Base-by-base conservation (phyloP, 495 filamentous ascomycete genomes). In the Cercophora sp. region DNA sequence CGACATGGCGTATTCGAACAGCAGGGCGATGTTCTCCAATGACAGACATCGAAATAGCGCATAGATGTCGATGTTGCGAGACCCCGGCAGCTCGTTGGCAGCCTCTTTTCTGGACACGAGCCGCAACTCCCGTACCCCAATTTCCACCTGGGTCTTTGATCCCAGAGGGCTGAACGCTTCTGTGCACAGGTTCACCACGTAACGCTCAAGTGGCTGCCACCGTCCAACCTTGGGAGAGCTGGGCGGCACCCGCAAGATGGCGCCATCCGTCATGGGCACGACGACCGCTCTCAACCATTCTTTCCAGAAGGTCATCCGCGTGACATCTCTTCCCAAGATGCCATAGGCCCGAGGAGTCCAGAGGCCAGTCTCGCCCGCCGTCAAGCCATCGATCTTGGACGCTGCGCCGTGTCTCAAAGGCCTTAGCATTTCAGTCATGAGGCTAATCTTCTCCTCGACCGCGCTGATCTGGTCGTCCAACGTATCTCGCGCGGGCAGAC, bases 331-430 rank as follows among this genome's bases (percentile, higher is more conserved):
- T 27, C 93, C 93, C 51, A 98, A 79, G 48, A 98, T 86, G 45
- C 93, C 93, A 64, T 92, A 98, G 5, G 92, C 88, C 52, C 93
- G 81, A 48, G 93, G 93, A 39, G 91, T 91, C 93, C 93, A 98
- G 49, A 98, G 85, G 5, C 93, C 93, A 32, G 91, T 96, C 60
- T 96, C 93, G 15, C 92, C 91, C 61, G 95, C 88, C 1, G 93
- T 98, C 49, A 98, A 72, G 45, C 93, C 93, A 67, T 98, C 93
- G 51, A 98, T 98, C 70, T 96, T 96, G 35, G 92, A 89, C 13
- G 93, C 91, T 50, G 93, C 93, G 15, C 87, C 93, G 62, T 96
- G 93, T 54, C 93, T 80, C 43, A 98, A 85, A 16, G 93, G 93
- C 48, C 93, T 82, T 51, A 98, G 73, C 58, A 97, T 83, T 71